Evolutionary conservation across 345 rosid genomes (phyloP).

Genomic region (Citrus australasica): DNA sequence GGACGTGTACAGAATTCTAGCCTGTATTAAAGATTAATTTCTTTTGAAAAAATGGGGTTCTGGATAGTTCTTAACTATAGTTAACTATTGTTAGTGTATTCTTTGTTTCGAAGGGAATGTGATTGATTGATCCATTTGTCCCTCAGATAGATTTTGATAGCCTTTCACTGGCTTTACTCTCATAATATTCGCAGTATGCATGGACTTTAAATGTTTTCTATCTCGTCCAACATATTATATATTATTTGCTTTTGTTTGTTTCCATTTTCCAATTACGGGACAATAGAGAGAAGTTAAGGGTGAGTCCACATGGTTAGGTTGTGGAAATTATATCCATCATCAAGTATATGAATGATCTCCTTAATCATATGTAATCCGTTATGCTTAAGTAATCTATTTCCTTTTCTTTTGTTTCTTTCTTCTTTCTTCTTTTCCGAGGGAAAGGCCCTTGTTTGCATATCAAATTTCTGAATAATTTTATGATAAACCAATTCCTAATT

Average conservation of each 20-base stretch:
- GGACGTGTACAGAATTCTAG: not conserved
- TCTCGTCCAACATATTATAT: not conserved
- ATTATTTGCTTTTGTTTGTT: not conserved
- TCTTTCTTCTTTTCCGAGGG: no score
- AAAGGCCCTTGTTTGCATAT: not conserved
- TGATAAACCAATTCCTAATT: not conserved
- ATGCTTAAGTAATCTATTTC: not conserved
- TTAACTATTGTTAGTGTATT: not conserved
- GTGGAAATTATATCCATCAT: not conserved
- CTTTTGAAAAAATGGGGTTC: not conserved
- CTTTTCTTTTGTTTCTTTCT: no score
- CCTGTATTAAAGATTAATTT: no score
- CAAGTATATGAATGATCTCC: not conserved
- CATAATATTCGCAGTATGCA: not conserved
- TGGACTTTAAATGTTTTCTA: not conserved
- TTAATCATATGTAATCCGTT: not conserved
- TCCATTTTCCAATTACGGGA: not conserved
- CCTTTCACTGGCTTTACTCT: not conserved
- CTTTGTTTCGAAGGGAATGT: not conserved
- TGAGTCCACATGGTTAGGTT: not conserved
- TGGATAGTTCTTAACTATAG: not conserved
- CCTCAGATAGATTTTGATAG: not conserved
- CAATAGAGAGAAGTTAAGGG: not conserved
- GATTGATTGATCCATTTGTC: not conserved
- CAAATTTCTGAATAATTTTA: not conserved